Evolutionary conservation across 2,329 filamentous ascomycete species (phyloP), one percentile per base, ranked within the genome.

Genomic region (Fusarium devonianum): DNA sequence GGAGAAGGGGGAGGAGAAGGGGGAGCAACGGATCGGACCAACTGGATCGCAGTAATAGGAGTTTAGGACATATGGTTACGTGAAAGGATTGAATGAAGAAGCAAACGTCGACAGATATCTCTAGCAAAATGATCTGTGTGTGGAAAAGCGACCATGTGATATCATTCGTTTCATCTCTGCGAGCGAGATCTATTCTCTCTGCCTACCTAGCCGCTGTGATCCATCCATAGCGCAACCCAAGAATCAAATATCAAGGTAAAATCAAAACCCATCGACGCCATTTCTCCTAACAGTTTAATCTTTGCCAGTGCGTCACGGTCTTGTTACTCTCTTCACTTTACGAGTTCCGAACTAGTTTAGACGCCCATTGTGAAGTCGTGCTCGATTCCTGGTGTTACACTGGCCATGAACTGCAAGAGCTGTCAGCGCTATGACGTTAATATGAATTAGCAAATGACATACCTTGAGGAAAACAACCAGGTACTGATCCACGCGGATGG

Each of bases 401-500:
- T 94, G 23, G 88, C 86, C 78, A 90, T 90, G 72, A 90, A 90
- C 81, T 83, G 44, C 21, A 44, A 16, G 4, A 25, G n/a, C n/a
- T 18, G 19, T 55, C 40, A 45, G 62, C 21, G 33, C 37, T 7
- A 5, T 6, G 4, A 23, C 9, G 14, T 26, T 33, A 39, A 13
- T n/a, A 38, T 6, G 12, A 9, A 14, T 6, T 16, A n/a, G 17
- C n/a, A 21, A 1, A 17, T 14, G 7, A 36, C 78, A 73, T 62
- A 89, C 89, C 82, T 94, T 94, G 50, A 94, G 76, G 72, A 94
- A 94, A 4, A 94, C 90, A 11, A 94, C 87, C 19, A 94, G 78
- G 66, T 94, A 94, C 73, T 94, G 90, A 66, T 95, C 90, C n/a
- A 93, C 89, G 12, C 90, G 81, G 58, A 93, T 92, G 18, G 89